Conservation (phyloP, 345 rosid genomes). For the Raphanus sativus region DNA sequence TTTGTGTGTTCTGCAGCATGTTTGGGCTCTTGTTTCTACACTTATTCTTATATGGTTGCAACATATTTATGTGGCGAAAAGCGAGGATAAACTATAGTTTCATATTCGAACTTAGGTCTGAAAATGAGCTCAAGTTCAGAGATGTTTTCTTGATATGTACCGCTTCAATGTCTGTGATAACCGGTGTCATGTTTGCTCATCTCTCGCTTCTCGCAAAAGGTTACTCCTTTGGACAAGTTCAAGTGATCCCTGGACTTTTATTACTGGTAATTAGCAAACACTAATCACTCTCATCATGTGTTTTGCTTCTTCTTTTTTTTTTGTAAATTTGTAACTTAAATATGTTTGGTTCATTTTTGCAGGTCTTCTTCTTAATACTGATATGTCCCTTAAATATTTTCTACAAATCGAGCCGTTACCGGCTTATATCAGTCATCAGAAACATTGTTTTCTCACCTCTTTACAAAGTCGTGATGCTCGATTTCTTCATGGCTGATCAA, state of each 20-base stretch:
- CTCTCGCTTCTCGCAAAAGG: slow-evolving; percentile 72
- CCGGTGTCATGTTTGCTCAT: slow-evolving; percentile 83
- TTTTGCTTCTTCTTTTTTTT: neutral
- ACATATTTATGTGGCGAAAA: slow-evolving; percentile 89
- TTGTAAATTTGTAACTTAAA: neutral
- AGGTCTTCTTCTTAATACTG: slow-evolving; percentile 60
- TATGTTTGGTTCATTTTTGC: slow-evolving; percentile 24
- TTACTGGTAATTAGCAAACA: slow-evolving; percentile 55
- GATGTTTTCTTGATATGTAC: slow-evolving; percentile 88
- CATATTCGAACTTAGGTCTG: slow-evolving; percentile 77
- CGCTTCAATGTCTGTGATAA: slow-evolving; percentile 66
- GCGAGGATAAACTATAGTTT: slow-evolving; percentile 87
- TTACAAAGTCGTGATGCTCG: slow-evolving; percentile 95
- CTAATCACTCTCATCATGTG: slow-evolving; percentile 5
- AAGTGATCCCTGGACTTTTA: slow-evolving; percentile 84
- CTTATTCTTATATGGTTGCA: slow-evolving; percentile 88
- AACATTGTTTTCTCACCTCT: slow-evolving; percentile 85
- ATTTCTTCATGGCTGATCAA: slow-evolving; percentile 99
- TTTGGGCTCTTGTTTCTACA: slow-evolving; percentile 85
- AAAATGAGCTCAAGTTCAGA: slow-evolving; percentile 86
- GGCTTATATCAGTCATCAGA: slow-evolving; percentile 66
- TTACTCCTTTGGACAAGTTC: slow-evolving; percentile 66
- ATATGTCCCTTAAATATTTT: slow-evolving; percentile 76
- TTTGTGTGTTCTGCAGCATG: slow-evolving; percentile 67
- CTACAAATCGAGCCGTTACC: slow-evolving; percentile 72